Base-by-base conservation (phyloP, 192 early-diverging fungal genomes). In the Coemansia biformis region DNA sequence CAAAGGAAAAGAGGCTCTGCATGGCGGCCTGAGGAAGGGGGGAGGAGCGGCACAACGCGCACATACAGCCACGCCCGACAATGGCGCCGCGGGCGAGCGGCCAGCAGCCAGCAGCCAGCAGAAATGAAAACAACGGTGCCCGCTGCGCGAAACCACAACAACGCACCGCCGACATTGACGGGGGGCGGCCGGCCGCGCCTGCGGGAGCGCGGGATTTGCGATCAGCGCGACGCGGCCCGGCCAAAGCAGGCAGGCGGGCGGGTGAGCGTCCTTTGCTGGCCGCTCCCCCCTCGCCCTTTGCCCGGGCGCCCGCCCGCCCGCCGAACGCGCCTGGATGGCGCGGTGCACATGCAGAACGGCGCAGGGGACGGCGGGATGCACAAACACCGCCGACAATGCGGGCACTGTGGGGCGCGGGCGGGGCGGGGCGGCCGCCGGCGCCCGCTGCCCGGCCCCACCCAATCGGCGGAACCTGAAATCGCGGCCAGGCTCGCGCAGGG, bases 131-230 rank as follows among this genome's bases (percentile, higher is more conserved):
- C 46, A 48, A 49, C 46, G 17, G 5, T 1, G 29, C 29, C 8
- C 43, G n/a, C 14, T 11, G 5, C 2, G 8, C 16, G 36, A 48
- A 48, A 44, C 51, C 19, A 54, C 54, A 56, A 56, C 54, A 59
- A 15, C 45, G 29, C 36, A 36, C 18, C 24, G n/a, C n/a, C n/a
- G n/a, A n/a, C 48, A 44, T 43, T 46, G 59, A 38, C 43, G 51
- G 24, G 42, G 33, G 23, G 24, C 39, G 40, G 31, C n/a, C n/a
- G n/a, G n/a, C 24, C 2, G 24, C 24, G 24, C 24, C 24, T 26
- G 24, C 6, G 24, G 38, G 32, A 45, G 48, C 37, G 35, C 17
- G 13, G 46, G 60, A 63, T 63, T 63, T 63, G 53, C 60, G 52
- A 51, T 55, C 55, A 57, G 40, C 39, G 38, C 37, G 26, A 13